Conservation (phyloP, 805 yeast species). For the Yamadazyma scolyti region DNA sequence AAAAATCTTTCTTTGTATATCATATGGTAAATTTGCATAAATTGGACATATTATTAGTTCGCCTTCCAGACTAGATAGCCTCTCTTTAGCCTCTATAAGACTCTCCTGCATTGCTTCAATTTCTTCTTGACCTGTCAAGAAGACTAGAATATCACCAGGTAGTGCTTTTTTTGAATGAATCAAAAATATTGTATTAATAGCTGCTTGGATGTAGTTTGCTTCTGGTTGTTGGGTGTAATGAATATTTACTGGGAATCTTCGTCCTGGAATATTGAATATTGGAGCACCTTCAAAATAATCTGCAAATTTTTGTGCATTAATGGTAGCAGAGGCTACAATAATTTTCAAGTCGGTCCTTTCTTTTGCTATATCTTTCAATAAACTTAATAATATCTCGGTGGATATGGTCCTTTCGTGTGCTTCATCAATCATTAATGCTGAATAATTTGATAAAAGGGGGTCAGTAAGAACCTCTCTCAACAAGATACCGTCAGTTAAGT, state of each 20-base stretch:
- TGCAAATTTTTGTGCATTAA: slow-evolving; percentile 86
- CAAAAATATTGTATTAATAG: slow-evolving; percentile 81
- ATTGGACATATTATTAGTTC: slow-evolving; percentile 79
- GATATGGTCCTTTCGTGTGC: slow-evolving; percentile 95
- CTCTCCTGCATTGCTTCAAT: slow-evolving; percentile 79
- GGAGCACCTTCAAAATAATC: slow-evolving; percentile 81
- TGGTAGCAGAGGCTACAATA: slow-evolving; percentile 93
- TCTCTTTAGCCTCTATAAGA: slow-evolving; percentile 58
- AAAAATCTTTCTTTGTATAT: slow-evolving; percentile 75
- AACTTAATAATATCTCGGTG: slow-evolving; percentile 80
- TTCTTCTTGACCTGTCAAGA: slow-evolving; percentile 95
- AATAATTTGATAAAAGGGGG: slow-evolving; percentile 62
- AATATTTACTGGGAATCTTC: slow-evolving; percentile 88
- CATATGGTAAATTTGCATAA: slow-evolving; percentile 87
- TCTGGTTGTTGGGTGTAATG: slow-evolving; percentile 84
- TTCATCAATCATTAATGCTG: slow-evolving; percentile 91
- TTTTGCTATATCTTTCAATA: slow-evolving; percentile 65
- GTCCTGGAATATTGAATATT: slow-evolving; percentile 84
- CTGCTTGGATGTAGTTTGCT: slow-evolving; percentile 86
- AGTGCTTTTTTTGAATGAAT: slow-evolving; percentile 65
- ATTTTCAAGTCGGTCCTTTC: slow-evolving; percentile 68
- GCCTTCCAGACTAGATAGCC: slow-evolving; percentile 56
- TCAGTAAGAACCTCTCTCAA: slow-evolving; percentile 79
- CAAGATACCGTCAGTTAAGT: slow-evolving; percentile 95
- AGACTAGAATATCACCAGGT: slow-evolving; percentile 84